Percentiles rank a stretch among this genome's conserved stretches.
phyloP scores from a whole-genome alignment of 352 stramenopile species.

The Phytophthora tubulina region DNA sequence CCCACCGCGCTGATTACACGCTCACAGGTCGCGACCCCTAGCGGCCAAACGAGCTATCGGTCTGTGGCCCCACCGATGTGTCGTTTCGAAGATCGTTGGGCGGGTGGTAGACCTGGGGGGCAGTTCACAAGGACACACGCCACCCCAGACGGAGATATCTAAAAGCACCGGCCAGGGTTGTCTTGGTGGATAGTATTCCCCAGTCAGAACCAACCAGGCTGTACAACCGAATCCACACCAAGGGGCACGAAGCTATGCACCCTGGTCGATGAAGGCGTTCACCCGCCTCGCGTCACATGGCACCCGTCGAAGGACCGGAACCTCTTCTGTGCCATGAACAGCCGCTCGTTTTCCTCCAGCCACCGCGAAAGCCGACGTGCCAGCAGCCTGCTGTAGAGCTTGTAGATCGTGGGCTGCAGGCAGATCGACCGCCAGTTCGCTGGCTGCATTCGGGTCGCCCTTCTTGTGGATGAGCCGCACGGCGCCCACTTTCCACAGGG shows the following conservation, averaged over 20 bases:
- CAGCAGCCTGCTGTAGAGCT: slow-evolving; percentile 41
- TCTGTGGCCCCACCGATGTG: not conserved
- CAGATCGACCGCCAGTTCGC: slow-evolving; percentile 48
- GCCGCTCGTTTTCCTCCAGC: slow-evolving; percentile 28
- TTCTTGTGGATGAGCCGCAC: slow-evolving; percentile 50
- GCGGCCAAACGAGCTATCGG: not conserved
- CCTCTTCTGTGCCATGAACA: slow-evolving; percentile 27
- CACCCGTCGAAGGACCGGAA: slow-evolving; percentile 32
- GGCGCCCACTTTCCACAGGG: slow-evolving; percentile 35
- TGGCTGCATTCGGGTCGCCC: slow-evolving; percentile 14
- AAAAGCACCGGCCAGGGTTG: too few relatives aligned
- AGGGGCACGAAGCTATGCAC: too few relatives aligned
- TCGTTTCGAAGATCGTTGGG: not conserved
- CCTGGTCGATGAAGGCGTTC: too few relatives aligned
- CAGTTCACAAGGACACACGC: too few relatives aligned
- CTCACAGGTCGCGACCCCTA: not conserved
- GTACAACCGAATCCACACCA: too few relatives aligned
- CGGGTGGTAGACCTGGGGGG: too few relatives aligned
- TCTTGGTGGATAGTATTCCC: too few relatives aligned
- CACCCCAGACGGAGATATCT: too few relatives aligned
- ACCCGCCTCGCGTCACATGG: too few relatives aligned
- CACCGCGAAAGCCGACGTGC: slow-evolving; percentile 24
- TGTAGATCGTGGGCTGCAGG: slow-evolving; percentile 45
- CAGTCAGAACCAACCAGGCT: too few relatives aligned
- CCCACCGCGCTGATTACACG: not conserved